These are phyloP conservation scores for Teunomyces stri DNA, from an alignment of 805 yeast genomes.

Conservation along the genomic window DNA sequence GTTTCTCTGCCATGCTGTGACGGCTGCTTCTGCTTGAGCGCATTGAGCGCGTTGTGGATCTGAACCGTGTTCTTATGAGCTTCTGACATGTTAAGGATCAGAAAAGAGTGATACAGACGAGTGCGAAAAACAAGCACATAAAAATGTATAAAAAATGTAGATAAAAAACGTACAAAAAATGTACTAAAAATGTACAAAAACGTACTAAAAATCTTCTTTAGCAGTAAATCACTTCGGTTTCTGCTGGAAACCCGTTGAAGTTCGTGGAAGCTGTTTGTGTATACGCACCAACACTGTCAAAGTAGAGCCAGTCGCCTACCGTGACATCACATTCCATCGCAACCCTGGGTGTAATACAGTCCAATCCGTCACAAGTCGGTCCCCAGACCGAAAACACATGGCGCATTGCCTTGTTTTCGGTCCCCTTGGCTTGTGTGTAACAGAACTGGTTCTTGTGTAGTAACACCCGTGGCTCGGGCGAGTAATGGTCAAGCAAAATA, in stretches of 20 bases:
- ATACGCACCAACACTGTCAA: conserved; percentile 84
- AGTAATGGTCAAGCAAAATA: conserved; percentile 87
- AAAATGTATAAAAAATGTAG: background rate
- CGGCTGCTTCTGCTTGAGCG: conserved; percentile 46
- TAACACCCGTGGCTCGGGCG: conserved; percentile 67
- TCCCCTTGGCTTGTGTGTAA: conserved; percentile 21
- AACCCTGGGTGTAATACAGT: conserved; percentile 62
- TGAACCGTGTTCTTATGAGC: conserved; percentile 45
- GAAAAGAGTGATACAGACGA: background rate
- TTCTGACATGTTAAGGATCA: conserved; percentile 4
- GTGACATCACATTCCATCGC: conserved; percentile 56
- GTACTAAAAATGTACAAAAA: background rate
- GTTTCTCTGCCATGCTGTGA: conserved; percentile 31
- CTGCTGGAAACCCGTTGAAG: conserved; percentile 82
- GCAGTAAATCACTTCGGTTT: conserved; percentile 54
- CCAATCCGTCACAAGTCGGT: conserved; percentile 97
- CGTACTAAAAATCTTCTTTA: background rate
- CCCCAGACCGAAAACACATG: conserved; percentile 84
- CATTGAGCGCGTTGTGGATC: conserved; percentile 64
- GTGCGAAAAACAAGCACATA: background rate
- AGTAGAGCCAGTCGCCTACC: conserved; percentile 92
- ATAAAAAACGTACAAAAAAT: background rate
- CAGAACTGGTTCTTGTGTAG: conserved; percentile 50
- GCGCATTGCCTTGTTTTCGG: conserved; percentile 13
- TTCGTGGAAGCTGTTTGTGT: conserved; percentile 89